Evolutionary conservation across 2,329 filamentous ascomycete genomes (phyloP), one percentile per base, ranked within the genome.

Genomic region (Aspergillus caelatus): DNA sequence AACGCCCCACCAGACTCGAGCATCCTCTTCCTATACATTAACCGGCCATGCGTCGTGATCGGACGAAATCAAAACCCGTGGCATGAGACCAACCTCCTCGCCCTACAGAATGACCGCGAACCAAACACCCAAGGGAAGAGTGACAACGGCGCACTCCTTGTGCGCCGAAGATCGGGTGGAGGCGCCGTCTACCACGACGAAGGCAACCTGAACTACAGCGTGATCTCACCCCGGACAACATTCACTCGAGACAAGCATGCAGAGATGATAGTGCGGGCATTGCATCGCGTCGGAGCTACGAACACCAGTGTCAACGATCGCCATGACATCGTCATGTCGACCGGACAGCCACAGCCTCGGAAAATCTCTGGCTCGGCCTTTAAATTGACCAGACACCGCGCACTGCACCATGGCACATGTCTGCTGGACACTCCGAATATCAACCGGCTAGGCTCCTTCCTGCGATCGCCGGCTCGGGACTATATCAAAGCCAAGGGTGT

Each of bases 61-160:
- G 95, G 95, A 50, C 89, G 95, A 64, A 99, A 99, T 77, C 95
- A 99, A 81, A 99, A 99, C 77, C 95, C 95, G 60, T 99, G 94
- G 95, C 84, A 92, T 10, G 95, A 99, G 81, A 89, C 92, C 65
- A 92, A 96, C 75, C 84, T 97, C 10, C 80, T 80, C 45, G 82
- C 87, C 1, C 81, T 96, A 72, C 80, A 71, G 72, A 81, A 65
- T 76, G 78, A 72, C 68, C 75, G 66, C 60, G 2, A 48, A 50
- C 30, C 72, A 46, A 64, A 69, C 58, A 69, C 8, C 1, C 23
- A 11, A 52, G 48, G 19, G 30, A 52, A 57, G 58, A 10, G 70
- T 19, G 69, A 48, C 53, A 70, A 65, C 66, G 80, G 78, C 16
- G 80, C 87, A 2, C 79, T 86, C 62, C 87, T 97, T 14, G 92